Base-by-base conservation (phyloP, 495 filamentous ascomycete species). In the Annulohypoxylon bovei region DNA sequence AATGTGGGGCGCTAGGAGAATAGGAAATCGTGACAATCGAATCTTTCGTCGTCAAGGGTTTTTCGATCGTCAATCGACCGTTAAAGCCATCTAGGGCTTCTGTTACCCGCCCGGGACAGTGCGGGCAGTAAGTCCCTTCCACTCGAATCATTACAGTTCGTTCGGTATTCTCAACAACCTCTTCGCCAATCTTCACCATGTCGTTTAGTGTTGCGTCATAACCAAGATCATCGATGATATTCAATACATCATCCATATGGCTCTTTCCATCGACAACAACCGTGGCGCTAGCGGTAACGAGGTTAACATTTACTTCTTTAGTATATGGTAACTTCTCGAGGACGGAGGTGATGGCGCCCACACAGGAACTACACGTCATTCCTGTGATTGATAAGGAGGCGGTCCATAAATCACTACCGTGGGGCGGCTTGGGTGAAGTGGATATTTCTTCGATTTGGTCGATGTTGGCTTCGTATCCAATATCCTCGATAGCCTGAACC, bases 291-390 rank as follows among this genome's bases (percentile, higher is more conserved):
- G 9, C 35, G 28, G 53, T n/a, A 12, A 56, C 53, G 53, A 56
- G 53, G 12, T 39, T 37, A 32, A 56, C 53, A 27, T 56, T 39
- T 2, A 56, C 53, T 39, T 56, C 53, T 27, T 39, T 56, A 3
- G 20, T 35, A 14, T 14, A 56, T 6, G 53, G 33, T 39, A 56
- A 16, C 20, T 35, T 25, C 25, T 56, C 53, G 32, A 56, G 32
- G 0, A 32, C 30, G 1, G 32, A 39, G 6, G 53, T 56, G 22
- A 56, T 56, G 4, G 53, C n/a, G 9, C 53, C 53, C 7, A 56
- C 53, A 12, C 53, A 56, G n/a, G 53, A 56, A 5, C 32, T 35
- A 20, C 53, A 56, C 7, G 53, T 56, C 53, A 56, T 56, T 7
- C 53, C 53, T 14, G 32, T 39, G 12, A 56, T 56, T 11, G 53